Conservation (phyloP, 805 yeast species). For the Wickerhamiella australiensis region DNA sequence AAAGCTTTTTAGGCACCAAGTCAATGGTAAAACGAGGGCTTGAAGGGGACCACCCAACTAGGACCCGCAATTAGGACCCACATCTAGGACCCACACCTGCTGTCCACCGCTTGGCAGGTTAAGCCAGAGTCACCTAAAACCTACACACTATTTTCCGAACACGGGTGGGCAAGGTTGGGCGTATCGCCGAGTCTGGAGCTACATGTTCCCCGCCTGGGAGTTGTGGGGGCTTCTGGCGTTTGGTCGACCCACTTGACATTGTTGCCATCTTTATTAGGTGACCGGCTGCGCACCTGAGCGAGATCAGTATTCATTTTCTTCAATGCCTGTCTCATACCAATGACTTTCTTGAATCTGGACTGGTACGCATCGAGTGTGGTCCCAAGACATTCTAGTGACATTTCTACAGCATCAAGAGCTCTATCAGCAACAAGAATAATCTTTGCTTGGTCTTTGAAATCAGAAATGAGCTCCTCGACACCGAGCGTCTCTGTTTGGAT, state of each 20-base stretch:
- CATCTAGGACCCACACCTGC: no score
- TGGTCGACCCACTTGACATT: not conserved
- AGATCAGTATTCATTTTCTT: not conserved
- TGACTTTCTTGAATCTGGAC: not conserved
- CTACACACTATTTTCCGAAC: not conserved
- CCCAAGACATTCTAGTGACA: not conserved
- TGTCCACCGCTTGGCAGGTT: no score
- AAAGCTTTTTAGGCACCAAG: no score
- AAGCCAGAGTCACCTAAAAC: no score
- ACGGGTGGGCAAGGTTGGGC: not conserved
- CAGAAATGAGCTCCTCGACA: not conserved
- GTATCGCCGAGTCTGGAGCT: not conserved
- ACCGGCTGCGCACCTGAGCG: no score
- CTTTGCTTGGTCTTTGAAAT: not conserved
- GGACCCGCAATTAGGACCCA: no score
- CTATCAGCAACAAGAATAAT: not conserved
- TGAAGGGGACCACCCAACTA: no score
- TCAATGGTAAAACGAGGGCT: no score
- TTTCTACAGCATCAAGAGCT: not conserved
- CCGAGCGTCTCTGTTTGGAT: not conserved
- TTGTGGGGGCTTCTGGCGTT: not conserved
- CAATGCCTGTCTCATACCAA: not conserved
- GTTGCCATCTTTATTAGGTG: not conserved
- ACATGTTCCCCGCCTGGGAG: not conserved
- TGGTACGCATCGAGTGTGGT: not conserved